Percentiles rank a stretch among this genome's conserved stretches.
phyloP scores from a whole-genome alignment of 2,329 filamentous ascomycete species.

The Diplodia intermedia region DNA sequence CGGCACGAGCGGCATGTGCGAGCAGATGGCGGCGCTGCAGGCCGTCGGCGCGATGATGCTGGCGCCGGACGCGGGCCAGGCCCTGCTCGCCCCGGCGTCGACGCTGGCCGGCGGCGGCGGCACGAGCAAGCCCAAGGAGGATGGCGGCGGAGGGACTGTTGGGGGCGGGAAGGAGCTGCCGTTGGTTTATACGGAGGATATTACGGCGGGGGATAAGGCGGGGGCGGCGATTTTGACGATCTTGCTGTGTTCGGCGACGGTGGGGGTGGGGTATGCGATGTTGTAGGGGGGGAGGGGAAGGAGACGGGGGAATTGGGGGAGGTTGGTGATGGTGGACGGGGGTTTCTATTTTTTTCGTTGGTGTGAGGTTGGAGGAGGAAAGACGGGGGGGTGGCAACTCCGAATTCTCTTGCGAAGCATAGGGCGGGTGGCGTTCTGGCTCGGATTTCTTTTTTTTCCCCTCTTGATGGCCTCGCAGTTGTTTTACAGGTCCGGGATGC shows the following conservation, averaged over 20 bases:
- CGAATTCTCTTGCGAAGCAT: neutral
- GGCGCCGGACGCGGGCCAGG: neutral
- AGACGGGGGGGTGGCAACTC: no score
- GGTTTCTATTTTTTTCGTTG: neutral
- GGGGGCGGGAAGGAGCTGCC: neutral
- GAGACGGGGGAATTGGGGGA: neutral
- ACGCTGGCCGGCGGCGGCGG: constrained; percentile 61
- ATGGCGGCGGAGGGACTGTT: constrained; percentile 39
- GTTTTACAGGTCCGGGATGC: neutral
- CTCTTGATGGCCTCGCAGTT: neutral
- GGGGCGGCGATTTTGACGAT: constrained; percentile 46
- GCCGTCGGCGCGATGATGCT: constrained; percentile 58
- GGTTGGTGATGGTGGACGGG: neutral
- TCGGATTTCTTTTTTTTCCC: neutral
- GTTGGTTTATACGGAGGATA: constrained; percentile 34
- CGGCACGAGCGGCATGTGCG: constrained; percentile 58
- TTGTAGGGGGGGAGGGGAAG: neutral
- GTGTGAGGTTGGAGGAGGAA: neutral
- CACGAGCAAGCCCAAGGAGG: constrained; percentile 55
- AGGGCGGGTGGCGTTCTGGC: neutral
- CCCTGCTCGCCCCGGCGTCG: constrained; percentile 51
- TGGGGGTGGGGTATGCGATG: constrained; percentile 37
- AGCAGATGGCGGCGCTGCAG: constrained; percentile 65
- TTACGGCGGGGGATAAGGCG: constrained; percentile 49
- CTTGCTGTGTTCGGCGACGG: neutral